Evolutionary conservation across 2,329 filamentous ascomycete genomes (phyloP).

Genomic region (Drechslerella coelobrocha): DNA sequence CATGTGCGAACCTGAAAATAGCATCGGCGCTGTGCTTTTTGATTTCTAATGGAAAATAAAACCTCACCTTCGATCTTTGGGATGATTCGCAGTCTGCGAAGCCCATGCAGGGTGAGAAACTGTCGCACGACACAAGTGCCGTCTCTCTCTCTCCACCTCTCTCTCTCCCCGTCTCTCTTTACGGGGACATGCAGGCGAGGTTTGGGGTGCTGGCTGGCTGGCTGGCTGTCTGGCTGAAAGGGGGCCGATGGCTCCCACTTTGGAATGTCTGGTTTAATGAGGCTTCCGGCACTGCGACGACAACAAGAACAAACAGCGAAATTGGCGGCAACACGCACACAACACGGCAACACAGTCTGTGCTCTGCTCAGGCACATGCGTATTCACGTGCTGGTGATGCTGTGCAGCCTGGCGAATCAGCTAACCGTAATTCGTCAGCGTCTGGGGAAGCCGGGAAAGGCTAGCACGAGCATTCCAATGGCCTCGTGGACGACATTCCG

Average conservation of each 20-base stretch:
- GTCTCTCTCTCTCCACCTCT: no score
- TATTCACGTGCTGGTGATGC: no score
- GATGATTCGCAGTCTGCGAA: conserved; percentile 35
- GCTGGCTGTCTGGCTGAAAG: no score
- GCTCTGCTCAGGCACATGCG: no score
- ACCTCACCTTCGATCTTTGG: no score
- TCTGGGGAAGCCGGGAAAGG: background rate
- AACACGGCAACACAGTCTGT: no score
- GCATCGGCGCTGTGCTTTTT: background rate
- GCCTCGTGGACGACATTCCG: background rate
- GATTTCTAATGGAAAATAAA: no score
- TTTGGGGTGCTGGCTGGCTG: background rate
- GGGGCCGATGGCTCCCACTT: no score
- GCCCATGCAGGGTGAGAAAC: conserved; percentile 22
- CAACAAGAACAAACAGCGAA: background rate
- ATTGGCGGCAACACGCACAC: background rate
- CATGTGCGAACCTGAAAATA: background rate
- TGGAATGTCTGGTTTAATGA: no score
- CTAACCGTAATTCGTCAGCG: background rate
- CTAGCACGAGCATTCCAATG: background rate
- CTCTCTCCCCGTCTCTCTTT: background rate
- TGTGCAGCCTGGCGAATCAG: background rate
- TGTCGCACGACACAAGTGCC: no score
- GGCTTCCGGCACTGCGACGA: background rate
- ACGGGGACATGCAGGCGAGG: background rate